phyloP scores from a whole-genome alignment of 768 basidiomycete species.

The Sarcomyxa edulis region DNA sequence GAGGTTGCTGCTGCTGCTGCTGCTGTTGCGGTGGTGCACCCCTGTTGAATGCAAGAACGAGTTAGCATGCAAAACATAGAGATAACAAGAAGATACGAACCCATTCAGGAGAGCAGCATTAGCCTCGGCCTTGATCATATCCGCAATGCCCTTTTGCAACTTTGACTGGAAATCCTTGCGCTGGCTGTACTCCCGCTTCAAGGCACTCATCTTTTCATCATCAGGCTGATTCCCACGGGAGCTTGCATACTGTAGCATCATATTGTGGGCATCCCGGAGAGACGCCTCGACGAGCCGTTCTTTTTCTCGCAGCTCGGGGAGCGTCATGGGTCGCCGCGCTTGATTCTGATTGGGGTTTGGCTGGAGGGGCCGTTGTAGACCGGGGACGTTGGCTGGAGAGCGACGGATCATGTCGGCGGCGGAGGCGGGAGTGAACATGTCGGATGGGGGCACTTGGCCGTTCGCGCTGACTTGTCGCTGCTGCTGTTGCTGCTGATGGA shows the following conservation, averaged over 20 bases:
- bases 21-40: constrained; percentile 14
- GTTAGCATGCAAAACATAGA: too few species aligned
- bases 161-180: constrained; percentile 36
- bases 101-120: too few species aligned
- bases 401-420: constrained; percentile 44
- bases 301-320: constrained; percentile 13
- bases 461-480: constrained; percentile 18
- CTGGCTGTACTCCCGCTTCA: constrained; percentile 16
- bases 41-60: constrained; percentile 10
- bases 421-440: constrained; percentile 45
- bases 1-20: constrained; percentile 19
- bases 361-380: constrained; percentile 8
- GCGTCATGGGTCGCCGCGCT: constrained; percentile 15
- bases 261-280: too few species aligned
- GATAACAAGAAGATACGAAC: constrained; percentile 28
- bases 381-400: constrained; percentile 31
- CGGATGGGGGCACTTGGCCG: constrained; percentile 28
- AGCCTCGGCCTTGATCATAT: too few species aligned
- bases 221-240: too few species aligned
- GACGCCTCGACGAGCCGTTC: too few species aligned
- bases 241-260: too few species aligned
- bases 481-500: constrained; percentile 15
- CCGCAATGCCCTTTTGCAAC: too few species aligned
- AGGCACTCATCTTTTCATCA: constrained; percentile 8
- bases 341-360: constrained; percentile 6